phyloP scores from a whole-genome alignment of 495 filamentous ascomycete genomes.

The Rhypophila decipiens region DNA sequence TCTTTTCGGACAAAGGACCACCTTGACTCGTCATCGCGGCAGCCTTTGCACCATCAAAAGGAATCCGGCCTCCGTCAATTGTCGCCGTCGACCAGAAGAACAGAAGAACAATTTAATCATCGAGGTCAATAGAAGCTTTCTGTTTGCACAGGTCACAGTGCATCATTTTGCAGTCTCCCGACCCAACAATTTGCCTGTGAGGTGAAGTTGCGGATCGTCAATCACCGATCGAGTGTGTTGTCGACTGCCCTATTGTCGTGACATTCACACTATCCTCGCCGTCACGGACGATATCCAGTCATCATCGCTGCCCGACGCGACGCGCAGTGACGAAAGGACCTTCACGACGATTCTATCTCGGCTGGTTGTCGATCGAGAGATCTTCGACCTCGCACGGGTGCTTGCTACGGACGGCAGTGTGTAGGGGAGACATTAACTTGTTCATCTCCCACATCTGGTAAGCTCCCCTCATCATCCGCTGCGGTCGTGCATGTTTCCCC shows the following conservation, averaged over 20 bases:
- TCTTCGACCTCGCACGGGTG: conserved; percentile 20
- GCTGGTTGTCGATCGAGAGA: conserved; percentile 31
- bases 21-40: conserved; percentile 17
- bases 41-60: conserved; percentile 21
- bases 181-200: conserved; percentile 8
- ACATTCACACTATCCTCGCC: too few relatives aligned
- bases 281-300: conserved; percentile 2
- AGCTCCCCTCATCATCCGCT: conserved; percentile 31
- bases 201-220: conserved; percentile 8
- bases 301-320: conserved; percentile 5
- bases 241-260: too few relatives aligned
- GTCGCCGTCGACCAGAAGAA: conserved; percentile 29
- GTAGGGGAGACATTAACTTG: conserved; percentile 96
- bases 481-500: too few relatives aligned
- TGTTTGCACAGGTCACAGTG: conserved; percentile 34
- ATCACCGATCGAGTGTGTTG: conserved; percentile 1
- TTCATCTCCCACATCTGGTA: conserved; percentile 88
- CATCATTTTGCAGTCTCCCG: conserved; percentile 18
- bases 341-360: not conserved
- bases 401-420: conserved; percentile 33
- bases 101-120: too few relatives aligned
- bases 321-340: not conserved
- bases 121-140: conserved; percentile 28
- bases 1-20: conserved; percentile 25
- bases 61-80: conserved; percentile 25